Evolutionary conservation across 306 rosid species (phyloP), one percentile per base, ranked within the genome.

Genomic region (Dalbergia cochinchinensis): DNA sequence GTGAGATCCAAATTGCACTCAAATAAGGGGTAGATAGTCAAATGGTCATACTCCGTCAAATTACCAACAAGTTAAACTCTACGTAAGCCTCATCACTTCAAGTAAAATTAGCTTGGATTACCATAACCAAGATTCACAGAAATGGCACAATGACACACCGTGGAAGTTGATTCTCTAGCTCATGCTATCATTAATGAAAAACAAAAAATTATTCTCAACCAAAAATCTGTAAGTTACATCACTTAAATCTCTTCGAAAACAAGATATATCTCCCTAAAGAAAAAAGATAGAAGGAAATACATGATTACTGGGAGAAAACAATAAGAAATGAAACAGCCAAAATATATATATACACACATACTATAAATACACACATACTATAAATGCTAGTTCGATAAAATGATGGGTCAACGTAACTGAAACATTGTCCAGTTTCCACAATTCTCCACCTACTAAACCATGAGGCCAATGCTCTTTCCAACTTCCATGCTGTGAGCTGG

Each of bases 71-170:
- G 70, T n/a, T 74, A 71, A 53, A 63, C 42, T n/a, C 8, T 80
- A 62, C n/a, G 42, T 60, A 42, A 54, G 31, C 22, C 67, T 15
- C 22, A 26, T 14, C 41, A 44, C 42, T 53, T 67, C 55, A 42
- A 66, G 61, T 69, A 69, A 81, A 67, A 61, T 14, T 33, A 41
- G 45, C 78, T 62, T 57, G 60, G 53, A 59, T 61, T 11, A 67
- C 45, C 73, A 53, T 26, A 76, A 70, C 33, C 61, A 68, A 53
- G 41, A 47, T 74, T 45, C 31, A 42, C 50, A 71, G 18, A 80
- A 26, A 73, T 33, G 74, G 65, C 50, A 58, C 42, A 64, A 53
- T 71, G 78, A 22, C n/a, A 35, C 50, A 54, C 12, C 47, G 33
- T 11, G 20, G 20, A 31, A 10, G 33, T 34, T 47, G 42, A 54